Base-by-base conservation (phyloP, 345 rosid genomes). In the Alliaria petiolata region DNA sequence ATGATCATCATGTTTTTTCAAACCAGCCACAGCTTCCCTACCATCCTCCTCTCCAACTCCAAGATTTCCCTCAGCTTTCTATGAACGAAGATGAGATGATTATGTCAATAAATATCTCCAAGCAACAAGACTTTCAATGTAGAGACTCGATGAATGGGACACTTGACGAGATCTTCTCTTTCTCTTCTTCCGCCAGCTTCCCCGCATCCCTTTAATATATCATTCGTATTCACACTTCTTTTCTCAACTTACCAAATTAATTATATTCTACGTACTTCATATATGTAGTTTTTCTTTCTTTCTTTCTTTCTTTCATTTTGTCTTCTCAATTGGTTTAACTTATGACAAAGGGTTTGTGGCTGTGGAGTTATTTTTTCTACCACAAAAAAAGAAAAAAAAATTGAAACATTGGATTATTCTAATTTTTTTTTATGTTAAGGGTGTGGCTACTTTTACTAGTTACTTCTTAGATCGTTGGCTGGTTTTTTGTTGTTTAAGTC, bases 31-130 rank as follows among this genome's bases (percentile, higher is more conserved):
- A 67, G 69, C 73, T 86, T 40, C 65, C 85, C 0, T 26, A 83
- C 70, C 54, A 60, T 33, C 84, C 92, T 26, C 88, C 95, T 19
- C 76, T 89, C 71, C 85, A 80, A 64, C 84, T 86, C 58, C 90
- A 81, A 60, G 88, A 86, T 67, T 80, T 82, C 74, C 82, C 81
- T 68, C 85, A 79, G 14, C 69, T 75, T 16, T 61, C 64, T 53
- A 54, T 68, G 63, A 68, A 38, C 62, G 70, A 62, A 36, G 52
- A 65, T 61, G 65, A 68, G 20, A 68, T n/a, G n/a, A n/a, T 68
- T 33, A 61, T 67, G 74, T 60, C 74, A 61, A 34, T 36, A 14
- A 30, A 65, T 36, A 49, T 14, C 46, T 50, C 44, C n/a, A 69
- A 45, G 35, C 79, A 75, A 45, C 69, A 62, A 35, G 70, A 68